Percentiles rank a stretch among this genome's conserved stretches.
Conservation (phyloP, 2,329 filamentous ascomycete genomes). For the Torrubiellomyces zombiae region DNA sequence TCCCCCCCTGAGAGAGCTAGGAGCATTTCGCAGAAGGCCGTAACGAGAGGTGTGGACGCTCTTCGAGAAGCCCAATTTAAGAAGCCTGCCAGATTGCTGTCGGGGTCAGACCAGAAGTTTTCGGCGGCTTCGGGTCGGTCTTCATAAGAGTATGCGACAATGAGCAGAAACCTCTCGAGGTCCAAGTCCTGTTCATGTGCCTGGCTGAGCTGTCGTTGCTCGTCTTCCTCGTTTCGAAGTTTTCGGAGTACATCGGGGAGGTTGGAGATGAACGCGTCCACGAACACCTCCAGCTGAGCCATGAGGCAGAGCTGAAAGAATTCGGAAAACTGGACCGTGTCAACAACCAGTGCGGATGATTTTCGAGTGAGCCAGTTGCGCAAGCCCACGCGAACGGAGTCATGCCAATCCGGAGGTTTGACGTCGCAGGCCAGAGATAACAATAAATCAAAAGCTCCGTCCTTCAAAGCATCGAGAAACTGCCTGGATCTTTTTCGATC, state of each 20-base stretch:
- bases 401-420: conserved; percentile 68
- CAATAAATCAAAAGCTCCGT: conserved; percentile 85
- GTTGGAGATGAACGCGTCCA: conserved; percentile 87
- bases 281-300: conserved; percentile 70
- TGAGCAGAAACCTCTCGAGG: conserved; percentile 77
- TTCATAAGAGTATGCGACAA: conserved; percentile 86
- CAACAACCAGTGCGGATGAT: conserved; percentile 49
- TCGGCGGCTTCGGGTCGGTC: conserved; percentile 68
- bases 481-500: conserved; percentile 53
- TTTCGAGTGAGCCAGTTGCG: conserved; percentile 72
- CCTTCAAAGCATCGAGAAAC: conserved; percentile 63
- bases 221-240: conserved; percentile 76
- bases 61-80: conserved; percentile 92
- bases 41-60: conserved; percentile 88
- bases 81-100: conserved; percentile 87
- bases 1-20: conserved; percentile 73
- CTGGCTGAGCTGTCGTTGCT: conserved; percentile 56
- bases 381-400: conserved; percentile 69
- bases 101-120: conserved; percentile 81
- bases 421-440: conserved; percentile 71
- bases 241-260: conserved; percentile 82
- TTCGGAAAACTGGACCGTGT: conserved; percentile 50
- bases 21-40: conserved; percentile 92
- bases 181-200: conserved; percentile 51
- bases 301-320: conserved; percentile 60